Conservation (phyloP, 345 rosid species). For the Linum usitatissimum region DNA sequence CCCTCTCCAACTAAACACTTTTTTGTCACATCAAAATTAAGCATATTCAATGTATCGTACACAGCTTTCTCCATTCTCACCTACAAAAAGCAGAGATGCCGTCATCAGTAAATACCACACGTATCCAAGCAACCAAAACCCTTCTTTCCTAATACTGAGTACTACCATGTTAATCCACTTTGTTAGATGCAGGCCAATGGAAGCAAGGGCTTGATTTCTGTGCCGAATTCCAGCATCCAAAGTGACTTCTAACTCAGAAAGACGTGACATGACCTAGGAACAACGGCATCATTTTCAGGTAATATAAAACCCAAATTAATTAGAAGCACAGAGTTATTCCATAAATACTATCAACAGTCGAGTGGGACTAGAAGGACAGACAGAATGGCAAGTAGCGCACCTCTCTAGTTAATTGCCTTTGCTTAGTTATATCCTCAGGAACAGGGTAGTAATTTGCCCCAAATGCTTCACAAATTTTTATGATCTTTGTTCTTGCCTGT, state of each 20-base stretch:
- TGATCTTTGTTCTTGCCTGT: constrained; percentile 79
- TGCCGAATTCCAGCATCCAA: constrained; percentile 81
- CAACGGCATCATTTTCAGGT: constrained; percentile 8
- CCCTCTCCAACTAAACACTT: constrained; percentile 98
- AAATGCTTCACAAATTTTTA: constrained; percentile 93
- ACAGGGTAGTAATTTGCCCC: constrained; percentile 94
- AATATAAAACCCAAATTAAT: background rate
- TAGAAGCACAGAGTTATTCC: background rate
- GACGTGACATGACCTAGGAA: constrained; percentile 64
- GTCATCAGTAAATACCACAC: constrained; percentile 4
- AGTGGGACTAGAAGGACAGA: background rate
- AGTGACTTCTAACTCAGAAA: constrained; percentile 90
- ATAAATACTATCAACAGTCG: background rate
- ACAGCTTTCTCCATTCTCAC: constrained; percentile 86
- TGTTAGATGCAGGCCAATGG: constrained; percentile 55
- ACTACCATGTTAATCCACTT: constrained; percentile 78
- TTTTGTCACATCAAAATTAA: constrained; percentile 93
- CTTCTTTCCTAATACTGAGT: constrained; percentile 3
- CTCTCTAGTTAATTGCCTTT: constrained; percentile 82
- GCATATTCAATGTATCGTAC: constrained; percentile 82
- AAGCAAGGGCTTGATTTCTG: constrained; percentile 58
- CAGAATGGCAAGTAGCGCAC: constrained; percentile 34
- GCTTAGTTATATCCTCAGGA: constrained; percentile 80
- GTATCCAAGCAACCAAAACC: background rate
- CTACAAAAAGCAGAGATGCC: constrained; percentile 25